phyloP scores from a whole-genome alignment of 208 protist species.

The Leishmania aethiopica region DNA sequence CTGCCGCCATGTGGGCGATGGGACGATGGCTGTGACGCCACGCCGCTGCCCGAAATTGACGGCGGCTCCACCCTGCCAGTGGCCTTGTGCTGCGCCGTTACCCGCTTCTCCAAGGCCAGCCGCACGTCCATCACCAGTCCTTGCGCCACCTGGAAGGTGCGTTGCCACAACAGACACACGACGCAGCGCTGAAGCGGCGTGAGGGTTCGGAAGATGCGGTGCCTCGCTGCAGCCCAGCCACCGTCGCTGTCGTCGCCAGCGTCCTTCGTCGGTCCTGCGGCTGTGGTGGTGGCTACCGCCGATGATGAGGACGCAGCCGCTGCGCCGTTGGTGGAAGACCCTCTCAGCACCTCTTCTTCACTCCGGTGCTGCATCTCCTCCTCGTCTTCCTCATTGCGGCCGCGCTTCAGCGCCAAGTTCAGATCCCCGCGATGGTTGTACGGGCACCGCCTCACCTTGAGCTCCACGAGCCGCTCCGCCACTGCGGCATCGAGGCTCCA shows the following conservation, averaged over 20 bases:
- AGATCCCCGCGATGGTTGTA: constrained; percentile 58
- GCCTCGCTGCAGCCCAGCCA: constrained; percentile 40
- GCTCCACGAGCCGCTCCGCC: constrained; percentile 56
- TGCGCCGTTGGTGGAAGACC: not conserved
- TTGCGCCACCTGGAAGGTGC: constrained; percentile 35
- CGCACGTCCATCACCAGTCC: constrained; percentile 60
- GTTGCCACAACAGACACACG: constrained; percentile 77
- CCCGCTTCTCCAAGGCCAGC: constrained; percentile 26
- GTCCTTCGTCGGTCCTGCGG: not conserved
- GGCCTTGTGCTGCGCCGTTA: constrained; percentile 18
- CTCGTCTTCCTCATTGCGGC: constrained; percentile 9
- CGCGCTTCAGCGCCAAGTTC: constrained; percentile 36
- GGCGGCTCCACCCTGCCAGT: constrained; percentile 14
- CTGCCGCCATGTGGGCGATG: not conserved
- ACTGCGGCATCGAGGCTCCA: constrained; percentile 82
- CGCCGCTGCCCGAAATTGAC: not conserved
- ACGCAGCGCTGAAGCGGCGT: constrained; percentile 70
- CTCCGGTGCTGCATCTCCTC: constrained; percentile 16
- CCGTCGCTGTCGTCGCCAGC: not conserved
- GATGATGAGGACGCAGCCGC: not conserved
- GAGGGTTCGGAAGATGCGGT: constrained; percentile 50
- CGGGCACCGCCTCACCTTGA: constrained; percentile 42
- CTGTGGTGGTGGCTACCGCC: not conserved
- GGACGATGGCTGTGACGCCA: not conserved
- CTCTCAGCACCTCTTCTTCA: constrained; percentile 14